These are phyloP conservation scores for Hyaloscypha variabilis DNA, from an alignment of 495 filamentous ascomycete genomes.

Conservation along the genomic window DNA sequence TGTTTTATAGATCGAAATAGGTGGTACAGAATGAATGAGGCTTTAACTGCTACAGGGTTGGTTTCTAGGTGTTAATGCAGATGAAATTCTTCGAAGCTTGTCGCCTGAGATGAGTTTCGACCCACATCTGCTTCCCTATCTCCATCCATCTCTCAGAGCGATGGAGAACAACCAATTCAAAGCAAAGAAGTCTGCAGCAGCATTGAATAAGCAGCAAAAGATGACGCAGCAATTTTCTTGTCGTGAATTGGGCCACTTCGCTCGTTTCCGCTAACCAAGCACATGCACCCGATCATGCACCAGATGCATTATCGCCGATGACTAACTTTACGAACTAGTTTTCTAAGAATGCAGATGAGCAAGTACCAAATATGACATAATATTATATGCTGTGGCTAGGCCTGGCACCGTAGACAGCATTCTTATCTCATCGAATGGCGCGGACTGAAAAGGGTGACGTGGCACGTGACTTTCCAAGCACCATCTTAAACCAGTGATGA, in stretches of 20 bases:
- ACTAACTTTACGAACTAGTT: no score
- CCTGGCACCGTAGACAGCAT: no score
- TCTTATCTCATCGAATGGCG: no score
- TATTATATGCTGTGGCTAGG: no score
- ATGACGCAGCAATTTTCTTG: background rate
- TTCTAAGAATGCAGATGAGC: background rate
- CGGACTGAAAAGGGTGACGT: no score
- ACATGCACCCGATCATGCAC: background rate
- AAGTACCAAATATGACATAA: background rate
- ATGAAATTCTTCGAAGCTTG: background rate
- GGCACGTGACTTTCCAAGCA: no score
- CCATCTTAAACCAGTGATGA: no score
- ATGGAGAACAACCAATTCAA: background rate
- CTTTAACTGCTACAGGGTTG: background rate
- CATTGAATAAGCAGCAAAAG: background rate
- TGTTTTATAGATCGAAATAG: background rate
- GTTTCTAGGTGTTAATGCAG: background rate
- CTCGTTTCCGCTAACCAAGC: background rate
- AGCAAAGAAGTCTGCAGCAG: background rate
- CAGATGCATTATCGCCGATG: background rate
- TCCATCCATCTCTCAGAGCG: background rate
- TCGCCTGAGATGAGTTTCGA: background rate
- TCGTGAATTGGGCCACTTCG: background rate
- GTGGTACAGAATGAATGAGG: background rate
- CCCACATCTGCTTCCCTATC: background rate